Percentiles rank a stretch among this genome's conserved stretches.
These are phyloP conservation scores for Globisporangium polare DNA, from an alignment of 352 stramenopile genomes.

Conservation along the genomic window DNA sequence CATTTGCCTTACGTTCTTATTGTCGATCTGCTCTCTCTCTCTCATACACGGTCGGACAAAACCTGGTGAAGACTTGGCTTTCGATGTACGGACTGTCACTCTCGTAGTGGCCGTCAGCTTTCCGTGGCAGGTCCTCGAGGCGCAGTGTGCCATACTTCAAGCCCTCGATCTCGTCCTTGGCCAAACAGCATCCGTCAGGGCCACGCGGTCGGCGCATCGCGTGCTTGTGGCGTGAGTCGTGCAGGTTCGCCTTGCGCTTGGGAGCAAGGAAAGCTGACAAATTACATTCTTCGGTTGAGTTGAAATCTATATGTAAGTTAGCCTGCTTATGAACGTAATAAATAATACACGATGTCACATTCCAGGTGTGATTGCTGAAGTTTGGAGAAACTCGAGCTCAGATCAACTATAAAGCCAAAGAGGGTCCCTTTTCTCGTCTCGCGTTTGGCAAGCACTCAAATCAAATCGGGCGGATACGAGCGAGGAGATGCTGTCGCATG, in stretches of 20 bases:
- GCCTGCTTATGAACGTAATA: too few relatives aligned
- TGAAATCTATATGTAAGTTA: too few relatives aligned
- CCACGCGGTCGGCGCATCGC: slow-evolving; percentile 83
- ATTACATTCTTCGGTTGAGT: too few relatives aligned
- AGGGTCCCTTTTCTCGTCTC: too few relatives aligned
- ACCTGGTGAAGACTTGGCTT: neutral
- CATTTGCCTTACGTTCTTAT: slow-evolving; percentile 1
- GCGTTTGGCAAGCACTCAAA: too few relatives aligned
- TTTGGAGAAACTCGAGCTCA: too few relatives aligned
- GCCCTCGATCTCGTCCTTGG: slow-evolving; percentile 72
- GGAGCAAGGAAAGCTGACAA: too few relatives aligned
- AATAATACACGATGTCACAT: too few relatives aligned
- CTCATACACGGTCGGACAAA: neutral
- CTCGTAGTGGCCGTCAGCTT: slow-evolving; percentile 21
- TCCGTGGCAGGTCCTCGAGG: slow-evolving; percentile 52
- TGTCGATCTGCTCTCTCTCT: neutral
- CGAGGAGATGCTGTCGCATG: too few relatives aligned
- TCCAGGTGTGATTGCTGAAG: too few relatives aligned
- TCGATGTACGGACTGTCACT: neutral
- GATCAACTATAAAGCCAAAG: too few relatives aligned
- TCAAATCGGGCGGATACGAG: too few relatives aligned
- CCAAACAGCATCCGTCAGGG: slow-evolving; percentile 79
- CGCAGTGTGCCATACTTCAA: slow-evolving; percentile 65
- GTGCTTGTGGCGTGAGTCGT: slow-evolving; percentile 85
- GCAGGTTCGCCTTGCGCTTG: slow-evolving; percentile 86